phyloP scores from a whole-genome alignment of 2,329 filamentous ascomycete species.

The Xylaria multiplex region DNA sequence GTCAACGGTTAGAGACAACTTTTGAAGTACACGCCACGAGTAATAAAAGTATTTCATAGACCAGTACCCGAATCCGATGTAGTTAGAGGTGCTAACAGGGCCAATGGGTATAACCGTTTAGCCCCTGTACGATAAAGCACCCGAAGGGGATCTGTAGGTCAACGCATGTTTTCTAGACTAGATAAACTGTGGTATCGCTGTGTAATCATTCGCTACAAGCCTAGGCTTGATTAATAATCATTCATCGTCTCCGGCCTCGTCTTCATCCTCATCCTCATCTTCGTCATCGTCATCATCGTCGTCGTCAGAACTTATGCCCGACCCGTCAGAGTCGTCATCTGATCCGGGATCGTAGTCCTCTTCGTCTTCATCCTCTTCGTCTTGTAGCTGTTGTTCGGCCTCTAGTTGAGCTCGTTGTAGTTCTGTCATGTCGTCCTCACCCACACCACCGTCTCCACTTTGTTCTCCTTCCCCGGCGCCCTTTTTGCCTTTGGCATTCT shows the following conservation, averaged over 20 bases:
- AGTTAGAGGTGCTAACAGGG: background rate
- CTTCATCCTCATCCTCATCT: slow-evolving; percentile 52
- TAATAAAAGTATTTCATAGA: background rate
- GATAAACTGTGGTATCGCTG: background rate
- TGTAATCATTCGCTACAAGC: slow-evolving; percentile 1
- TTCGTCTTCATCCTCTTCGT: slow-evolving; percentile 72
- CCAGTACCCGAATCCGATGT: background rate
- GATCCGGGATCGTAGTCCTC: slow-evolving; percentile 74
- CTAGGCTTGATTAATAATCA: background rate
- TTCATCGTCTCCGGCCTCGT: slow-evolving; percentile 26
- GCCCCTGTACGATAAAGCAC: background rate
- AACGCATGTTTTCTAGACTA: background rate
- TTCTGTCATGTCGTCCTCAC: slow-evolving; percentile 60
- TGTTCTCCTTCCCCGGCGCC: slow-evolving; percentile 53
- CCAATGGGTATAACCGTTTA: slow-evolving; percentile 1
- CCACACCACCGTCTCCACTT: slow-evolving; percentile 56
- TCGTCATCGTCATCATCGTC: slow-evolving; percentile 63
- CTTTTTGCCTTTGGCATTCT: slow-evolving; percentile 64
- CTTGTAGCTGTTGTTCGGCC: slow-evolving; percentile 63
- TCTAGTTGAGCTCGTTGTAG: slow-evolving; percentile 62
- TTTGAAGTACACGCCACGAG: background rate
- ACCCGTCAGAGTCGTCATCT: slow-evolving; percentile 68
- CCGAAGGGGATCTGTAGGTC: background rate
- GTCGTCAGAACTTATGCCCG: slow-evolving; percentile 61
- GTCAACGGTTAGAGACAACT: background rate